These are phyloP conservation scores for Waltergamsia citrina DNA, from an alignment of 2,329 filamentous ascomycete species.

Conservation along the genomic window DNA sequence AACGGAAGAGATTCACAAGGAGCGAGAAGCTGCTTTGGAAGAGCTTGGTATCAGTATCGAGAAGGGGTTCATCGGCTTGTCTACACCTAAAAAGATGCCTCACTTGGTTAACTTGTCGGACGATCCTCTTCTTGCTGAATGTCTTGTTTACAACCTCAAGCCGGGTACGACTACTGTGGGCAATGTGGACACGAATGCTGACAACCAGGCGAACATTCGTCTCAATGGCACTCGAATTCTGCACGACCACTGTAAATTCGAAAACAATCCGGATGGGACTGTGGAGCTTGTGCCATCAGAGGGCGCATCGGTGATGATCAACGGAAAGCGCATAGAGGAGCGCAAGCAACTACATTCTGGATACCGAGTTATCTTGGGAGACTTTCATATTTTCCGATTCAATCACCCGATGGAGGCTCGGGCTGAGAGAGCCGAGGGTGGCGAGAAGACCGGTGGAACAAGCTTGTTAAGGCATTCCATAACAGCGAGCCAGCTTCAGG, in stretches of 20 bases:
- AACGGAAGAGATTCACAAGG: conserved; percentile 96
- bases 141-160: conserved; percentile 95
- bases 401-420: conserved; percentile 95
- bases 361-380: conserved; percentile 88
- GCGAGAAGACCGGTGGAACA: conserved; percentile 63
- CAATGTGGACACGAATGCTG: conserved; percentile 77
- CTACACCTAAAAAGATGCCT: conserved; percentile 97
- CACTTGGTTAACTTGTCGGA: conserved; percentile 98
- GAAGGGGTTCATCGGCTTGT: conserved; percentile 91
- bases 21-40: conserved; percentile 88
- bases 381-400: conserved; percentile 98
- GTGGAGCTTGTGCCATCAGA: conserved; percentile 87
- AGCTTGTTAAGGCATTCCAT: conserved; percentile 80
- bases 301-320: conserved; percentile 97
- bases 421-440: conserved; percentile 75
- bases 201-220: conserved; percentile 74
- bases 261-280: conserved; percentile 75
- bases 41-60: conserved; percentile 98
- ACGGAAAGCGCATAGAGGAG: conserved; percentile 81
- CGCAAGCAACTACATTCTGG: conserved; percentile 82
- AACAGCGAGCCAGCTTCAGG: conserved; percentile 50
- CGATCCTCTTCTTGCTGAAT: conserved; percentile 87
- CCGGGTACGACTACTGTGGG: conserved; percentile 90
- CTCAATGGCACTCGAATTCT: conserved; percentile 91
- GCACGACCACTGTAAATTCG: conserved; percentile 86